Evolutionary conservation across 257 asterid species (phyloP), one percentile per base, ranked within the genome.

Genomic region (Solanum appendiculatum): DNA sequence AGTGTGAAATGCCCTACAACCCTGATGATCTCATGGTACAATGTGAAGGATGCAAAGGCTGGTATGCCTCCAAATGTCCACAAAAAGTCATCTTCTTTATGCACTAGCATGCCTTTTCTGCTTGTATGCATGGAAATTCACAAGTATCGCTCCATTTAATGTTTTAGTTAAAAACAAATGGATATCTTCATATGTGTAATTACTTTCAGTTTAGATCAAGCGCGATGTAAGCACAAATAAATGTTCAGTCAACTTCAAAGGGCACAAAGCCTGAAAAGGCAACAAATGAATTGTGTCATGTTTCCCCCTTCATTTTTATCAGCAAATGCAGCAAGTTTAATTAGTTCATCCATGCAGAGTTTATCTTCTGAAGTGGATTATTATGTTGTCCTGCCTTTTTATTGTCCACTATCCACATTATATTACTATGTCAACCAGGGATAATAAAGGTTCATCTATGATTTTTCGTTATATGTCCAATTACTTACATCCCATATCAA

Each of bases 11-110:
- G 98, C 98, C 98, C 15, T 95, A 95, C 87, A 94, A 94, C 87
- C 98, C 97, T 23, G 97, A 95, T 86, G 98, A 95, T 90, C 96
- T 95, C 75, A 95, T 95, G 98, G 97, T 95, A 87, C 98, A 95
- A 86, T 95, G 98, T 70, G 98, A 95, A 86, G 95, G 93, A 83
- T 95, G 98, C 90, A 94, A 94, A 86, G 93, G 90, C 89, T 91
- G 93, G 92, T 91, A 91, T 27, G 63, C 64, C 16, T 34, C 34
- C 84, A 80, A 80, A 80, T 78, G 69, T 81, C 1, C 20, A 10
- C 6, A 72, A 69, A 48, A 37, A 42, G 5, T 81, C 27, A 18
- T 81, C 20, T 20, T 36, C 66, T 48, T 81, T 81, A 31, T 0
- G 3, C 68, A 18, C 10, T 20, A 48, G 10, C 85, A 48, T 48